Conservation (phyloP, 495 filamentous ascomycete genomes). For the Filosporella fistucella region DNA sequence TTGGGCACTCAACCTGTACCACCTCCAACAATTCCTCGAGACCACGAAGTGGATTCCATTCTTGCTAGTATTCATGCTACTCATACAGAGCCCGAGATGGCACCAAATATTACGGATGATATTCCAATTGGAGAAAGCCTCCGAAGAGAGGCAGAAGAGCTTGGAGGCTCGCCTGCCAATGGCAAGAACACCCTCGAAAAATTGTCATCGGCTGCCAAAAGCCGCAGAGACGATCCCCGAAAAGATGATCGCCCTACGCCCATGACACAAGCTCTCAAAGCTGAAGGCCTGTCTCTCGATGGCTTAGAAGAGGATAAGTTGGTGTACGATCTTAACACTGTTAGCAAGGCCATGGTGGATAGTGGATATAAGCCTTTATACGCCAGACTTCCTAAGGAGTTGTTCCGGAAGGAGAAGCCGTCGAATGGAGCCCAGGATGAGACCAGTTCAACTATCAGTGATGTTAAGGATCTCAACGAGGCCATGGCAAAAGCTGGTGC, state of each 20-base stretch:
- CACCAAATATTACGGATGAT: background rate
- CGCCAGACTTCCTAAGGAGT: conserved; percentile 7
- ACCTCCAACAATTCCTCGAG: conserved; percentile 1
- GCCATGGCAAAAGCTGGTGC: conserved; percentile 13
- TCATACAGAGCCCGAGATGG: no score
- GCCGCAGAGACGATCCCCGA: conserved; percentile 3
- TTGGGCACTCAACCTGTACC: conserved; percentile 60
- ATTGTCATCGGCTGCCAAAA: no score
- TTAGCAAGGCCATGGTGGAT: background rate
- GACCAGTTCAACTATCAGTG: conserved; percentile 1
- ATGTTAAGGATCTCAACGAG: conserved; percentile 16
- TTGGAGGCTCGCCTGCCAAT: no score
- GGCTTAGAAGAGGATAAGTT: no score
- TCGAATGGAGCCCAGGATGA: background rate
- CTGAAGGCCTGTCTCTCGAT: no score
- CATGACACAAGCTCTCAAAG: no score
- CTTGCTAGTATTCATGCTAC: no score
- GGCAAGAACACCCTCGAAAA: no score
- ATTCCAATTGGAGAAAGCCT: conserved; percentile 24
- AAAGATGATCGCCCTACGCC: no score
- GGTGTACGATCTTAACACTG: no score
- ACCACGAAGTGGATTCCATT: background rate
- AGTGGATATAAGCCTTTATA: background rate
- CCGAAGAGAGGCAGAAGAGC: no score
- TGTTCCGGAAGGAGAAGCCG: background rate